Percentiles rank a stretch among this genome's conserved stretches.
Evolutionary conservation across 805 yeast species (phyloP).

Genomic region (Crinitomyces ghanaensis): DNA sequence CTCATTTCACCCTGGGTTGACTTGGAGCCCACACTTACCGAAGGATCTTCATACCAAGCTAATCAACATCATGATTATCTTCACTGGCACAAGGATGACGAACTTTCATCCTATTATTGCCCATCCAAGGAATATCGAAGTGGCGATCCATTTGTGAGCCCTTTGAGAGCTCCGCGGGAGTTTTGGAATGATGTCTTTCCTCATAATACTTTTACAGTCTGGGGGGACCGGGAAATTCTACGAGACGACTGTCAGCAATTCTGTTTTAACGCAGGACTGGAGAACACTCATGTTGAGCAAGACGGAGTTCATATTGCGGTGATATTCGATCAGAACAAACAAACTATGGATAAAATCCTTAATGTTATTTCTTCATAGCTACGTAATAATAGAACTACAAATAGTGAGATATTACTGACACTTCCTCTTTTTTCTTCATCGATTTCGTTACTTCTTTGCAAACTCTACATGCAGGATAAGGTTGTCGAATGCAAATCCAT

Average conservation of each 20-base stretch:
- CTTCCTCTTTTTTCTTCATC: slow-evolving; percentile 4
- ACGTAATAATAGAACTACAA: too few species aligned
- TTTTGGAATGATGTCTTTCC: slow-evolving; percentile 11
- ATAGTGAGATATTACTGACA: too few species aligned
- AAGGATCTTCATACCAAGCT: slow-evolving; percentile 9
- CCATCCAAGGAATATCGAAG: slow-evolving; percentile 1
- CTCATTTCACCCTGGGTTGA: slow-evolving; percentile 11
- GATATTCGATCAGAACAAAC: slow-evolving; percentile 1
- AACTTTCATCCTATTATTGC: slow-evolving; percentile 6
- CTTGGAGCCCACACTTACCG: slow-evolving; percentile 3
- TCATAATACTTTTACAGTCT: slow-evolving; percentile 3
- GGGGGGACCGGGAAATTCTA: slow-evolving; percentile 9
- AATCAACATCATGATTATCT: slow-evolving; percentile 5
- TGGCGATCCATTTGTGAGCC: slow-evolving; percentile 6
- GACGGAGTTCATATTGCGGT: slow-evolving; percentile 5
- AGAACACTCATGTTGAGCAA: slow-evolving; percentile 1
- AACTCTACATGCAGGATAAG: slow-evolving; percentile 51
- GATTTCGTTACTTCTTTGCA: slow-evolving; percentile 25
- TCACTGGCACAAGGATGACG: not conserved
- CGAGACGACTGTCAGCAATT: slow-evolving; percentile 6
- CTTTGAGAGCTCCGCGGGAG: slow-evolving; percentile 1
- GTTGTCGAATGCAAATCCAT: slow-evolving; percentile 89
- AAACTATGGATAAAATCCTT: not conserved
- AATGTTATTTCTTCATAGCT: too few species aligned
- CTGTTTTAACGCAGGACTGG: not conserved